Percentiles rank a stretch among this genome's conserved stretches.
Evolutionary conservation across 768 basidiomycete genomes (phyloP).

Genomic region (Naganishia onofrii): DNA sequence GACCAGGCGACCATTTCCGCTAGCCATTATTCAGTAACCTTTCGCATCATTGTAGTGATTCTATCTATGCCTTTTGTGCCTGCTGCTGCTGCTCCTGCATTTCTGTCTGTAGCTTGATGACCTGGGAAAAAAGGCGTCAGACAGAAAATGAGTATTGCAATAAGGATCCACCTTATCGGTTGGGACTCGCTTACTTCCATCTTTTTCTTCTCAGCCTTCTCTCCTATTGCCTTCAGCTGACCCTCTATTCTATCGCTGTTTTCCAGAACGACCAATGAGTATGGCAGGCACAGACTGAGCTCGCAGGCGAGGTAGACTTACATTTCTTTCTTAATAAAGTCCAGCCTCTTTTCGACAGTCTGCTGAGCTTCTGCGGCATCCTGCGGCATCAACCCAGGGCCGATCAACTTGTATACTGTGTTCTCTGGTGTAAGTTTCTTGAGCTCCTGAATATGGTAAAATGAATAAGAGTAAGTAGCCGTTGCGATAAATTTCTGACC

Average conservation of each 20-base stretch:
- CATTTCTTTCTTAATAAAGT: conserved; percentile 87
- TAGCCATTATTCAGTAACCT: background rate
- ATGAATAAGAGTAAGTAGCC: background rate
- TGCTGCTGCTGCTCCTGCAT: conserved; percentile 2
- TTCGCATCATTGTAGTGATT: background rate
- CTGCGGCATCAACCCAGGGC: conserved; percentile 85
- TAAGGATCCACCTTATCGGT: background rate
- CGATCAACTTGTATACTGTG: conserved; percentile 82
- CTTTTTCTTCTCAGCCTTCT: conserved; percentile 77
- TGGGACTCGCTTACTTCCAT: conserved; percentile 60
- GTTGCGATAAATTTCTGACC: background rate
- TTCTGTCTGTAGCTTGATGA: conserved; percentile 14
- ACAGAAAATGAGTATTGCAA: background rate
- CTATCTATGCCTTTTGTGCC: background rate
- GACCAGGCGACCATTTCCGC: no score
- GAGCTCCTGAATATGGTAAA: conserved; percentile 68
- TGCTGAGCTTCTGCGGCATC: conserved; percentile 79
- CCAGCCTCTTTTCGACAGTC: conserved; percentile 84
- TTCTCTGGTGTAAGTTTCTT: conserved; percentile 68
- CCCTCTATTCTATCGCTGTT: conserved; percentile 61
- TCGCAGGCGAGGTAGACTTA: conserved; percentile 50
- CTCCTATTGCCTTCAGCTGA: conserved; percentile 74
- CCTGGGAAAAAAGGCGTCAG: background rate
- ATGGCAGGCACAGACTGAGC: background rate
- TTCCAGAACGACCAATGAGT: background rate